Conservation (phyloP, 352 stramenopile genomes). For the Phytophthora sp. region DNA sequence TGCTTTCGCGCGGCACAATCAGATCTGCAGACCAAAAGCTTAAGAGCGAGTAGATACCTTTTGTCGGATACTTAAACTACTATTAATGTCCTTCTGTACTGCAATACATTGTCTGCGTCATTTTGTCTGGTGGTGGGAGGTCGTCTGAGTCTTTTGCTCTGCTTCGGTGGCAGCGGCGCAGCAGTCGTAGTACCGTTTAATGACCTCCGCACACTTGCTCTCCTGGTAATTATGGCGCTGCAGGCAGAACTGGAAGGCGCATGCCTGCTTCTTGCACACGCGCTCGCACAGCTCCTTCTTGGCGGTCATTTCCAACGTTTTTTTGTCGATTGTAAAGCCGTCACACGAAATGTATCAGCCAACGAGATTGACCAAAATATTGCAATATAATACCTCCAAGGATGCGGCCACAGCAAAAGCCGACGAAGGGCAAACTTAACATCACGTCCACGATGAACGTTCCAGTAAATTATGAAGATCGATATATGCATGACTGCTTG, state of each 20-base stretch:
- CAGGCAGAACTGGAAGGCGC: slow-evolving; percentile 85
- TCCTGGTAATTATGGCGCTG: slow-evolving; percentile 79
- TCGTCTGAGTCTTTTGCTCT: slow-evolving; percentile 21
- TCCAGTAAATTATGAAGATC: slow-evolving; percentile 42
- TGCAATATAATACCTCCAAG: background rate
- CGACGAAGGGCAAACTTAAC: background rate
- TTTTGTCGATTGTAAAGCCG: slow-evolving; percentile 23
- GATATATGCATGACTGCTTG: slow-evolving; percentile 32
- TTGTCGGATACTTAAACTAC: no score
- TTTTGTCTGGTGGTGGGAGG: background rate
- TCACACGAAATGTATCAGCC: slow-evolving; percentile 3
- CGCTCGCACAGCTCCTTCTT: slow-evolving; percentile 59
- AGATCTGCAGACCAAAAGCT: slow-evolving; percentile 6
- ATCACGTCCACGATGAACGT: slow-evolving; percentile 19
- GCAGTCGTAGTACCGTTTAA: slow-evolving; percentile 80
- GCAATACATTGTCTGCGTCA: background rate
- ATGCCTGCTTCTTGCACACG: slow-evolving; percentile 76
- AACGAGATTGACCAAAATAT: slow-evolving; percentile 17
- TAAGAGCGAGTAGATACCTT: slow-evolving; percentile 28
- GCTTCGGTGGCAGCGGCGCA: slow-evolving; percentile 56
- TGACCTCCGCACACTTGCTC: slow-evolving; percentile 60
- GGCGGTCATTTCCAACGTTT: slow-evolving; percentile 11
- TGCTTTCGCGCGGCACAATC: slow-evolving; percentile 10
- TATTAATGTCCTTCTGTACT: no score
- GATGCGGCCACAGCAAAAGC: no score